Percentiles rank a stretch among this genome's conserved stretches.
phyloP scores from a whole-genome alignment of 768 basidiomycete species.

The Paxillus rubicundulus region DNA sequence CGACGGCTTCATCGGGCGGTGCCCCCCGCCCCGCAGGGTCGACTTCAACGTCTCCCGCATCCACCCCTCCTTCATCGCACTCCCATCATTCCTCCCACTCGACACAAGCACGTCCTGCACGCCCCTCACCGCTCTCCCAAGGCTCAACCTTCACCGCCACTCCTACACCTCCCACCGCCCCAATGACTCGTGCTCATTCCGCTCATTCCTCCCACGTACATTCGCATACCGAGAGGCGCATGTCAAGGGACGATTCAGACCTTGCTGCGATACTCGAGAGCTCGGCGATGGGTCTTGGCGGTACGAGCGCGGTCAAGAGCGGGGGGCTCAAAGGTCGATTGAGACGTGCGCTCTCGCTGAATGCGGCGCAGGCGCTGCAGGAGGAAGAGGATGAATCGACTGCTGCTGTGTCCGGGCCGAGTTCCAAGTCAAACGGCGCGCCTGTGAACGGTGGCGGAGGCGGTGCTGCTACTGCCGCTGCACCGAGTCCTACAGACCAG shows the following conservation, averaged over 20 bases:
- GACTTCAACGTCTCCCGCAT: constrained; percentile 27
- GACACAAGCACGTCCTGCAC: constrained; percentile 28
- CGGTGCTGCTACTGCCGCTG: constrained; percentile 4
- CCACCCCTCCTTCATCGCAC: constrained; percentile 26
- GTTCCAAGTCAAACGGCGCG: constrained; percentile 35
- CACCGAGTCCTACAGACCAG: constrained; percentile 26
- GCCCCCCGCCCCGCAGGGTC: constrained; percentile 28
- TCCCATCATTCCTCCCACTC: constrained; percentile 25
- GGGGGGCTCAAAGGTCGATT: constrained; percentile 77
- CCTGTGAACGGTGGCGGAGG: background rate
- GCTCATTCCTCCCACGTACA: constrained; percentile 38
- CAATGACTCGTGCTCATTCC: constrained; percentile 22
- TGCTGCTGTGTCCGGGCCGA: constrained; percentile 22
- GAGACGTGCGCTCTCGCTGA: constrained; percentile 69
- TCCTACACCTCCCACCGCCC: constrained; percentile 11
- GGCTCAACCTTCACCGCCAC: constrained; percentile 25
- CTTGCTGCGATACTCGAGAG: constrained; percentile 51
- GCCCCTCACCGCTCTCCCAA: constrained; percentile 35
- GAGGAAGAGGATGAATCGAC: constrained; percentile 43
- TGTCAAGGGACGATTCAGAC: constrained; percentile 77
- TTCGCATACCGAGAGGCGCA: constrained; percentile 66
- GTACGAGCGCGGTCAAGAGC: constrained; percentile 42
- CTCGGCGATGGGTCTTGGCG: constrained; percentile 37
- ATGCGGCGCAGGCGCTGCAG: constrained; percentile 53
- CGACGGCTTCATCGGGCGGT: constrained; percentile 17